These are phyloP conservation scores for Ophiostoma sp. DNA, from an alignment of 2,329 filamentous ascomycete species.

Conservation along the genomic window DNA sequence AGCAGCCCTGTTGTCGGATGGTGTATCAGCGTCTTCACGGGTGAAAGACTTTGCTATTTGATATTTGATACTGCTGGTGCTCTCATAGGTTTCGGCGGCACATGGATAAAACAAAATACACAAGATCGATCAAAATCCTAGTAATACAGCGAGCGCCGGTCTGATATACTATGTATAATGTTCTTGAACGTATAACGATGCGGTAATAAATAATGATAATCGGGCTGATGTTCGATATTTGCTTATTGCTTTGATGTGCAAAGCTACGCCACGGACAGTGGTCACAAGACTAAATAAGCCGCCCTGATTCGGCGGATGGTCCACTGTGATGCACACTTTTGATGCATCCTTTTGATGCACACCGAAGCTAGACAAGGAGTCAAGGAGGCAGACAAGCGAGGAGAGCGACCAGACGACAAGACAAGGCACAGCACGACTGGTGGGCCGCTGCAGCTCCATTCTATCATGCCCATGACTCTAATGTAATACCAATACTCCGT, in stretches of 20 bases:
- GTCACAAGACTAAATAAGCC: not conserved
- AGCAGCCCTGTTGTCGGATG: not conserved
- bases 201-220: not conserved
- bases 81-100: not conserved
- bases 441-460: constrained; percentile 3
- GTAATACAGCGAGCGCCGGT: too few relatives aligned
- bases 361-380: not conserved
- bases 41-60: not conserved
- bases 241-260: not conserved
- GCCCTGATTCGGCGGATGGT: not conserved
- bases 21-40: too few relatives aligned
- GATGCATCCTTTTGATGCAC: not conserved
- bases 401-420: not conserved
- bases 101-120: too few relatives aligned
- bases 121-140: too few relatives aligned
- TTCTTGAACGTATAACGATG: not conserved
- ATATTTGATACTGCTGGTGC: not conserved
- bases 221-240: not conserved
- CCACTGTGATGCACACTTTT: constrained; percentile 1
- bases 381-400: not conserved
- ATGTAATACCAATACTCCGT: not conserved
- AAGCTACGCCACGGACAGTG: not conserved
- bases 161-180: not conserved
- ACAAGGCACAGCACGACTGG: constrained; percentile 10
- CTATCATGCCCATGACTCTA: not conserved